Conservation (phyloP, 208 protist genomes). For the Cochliopodium minus region DNA sequence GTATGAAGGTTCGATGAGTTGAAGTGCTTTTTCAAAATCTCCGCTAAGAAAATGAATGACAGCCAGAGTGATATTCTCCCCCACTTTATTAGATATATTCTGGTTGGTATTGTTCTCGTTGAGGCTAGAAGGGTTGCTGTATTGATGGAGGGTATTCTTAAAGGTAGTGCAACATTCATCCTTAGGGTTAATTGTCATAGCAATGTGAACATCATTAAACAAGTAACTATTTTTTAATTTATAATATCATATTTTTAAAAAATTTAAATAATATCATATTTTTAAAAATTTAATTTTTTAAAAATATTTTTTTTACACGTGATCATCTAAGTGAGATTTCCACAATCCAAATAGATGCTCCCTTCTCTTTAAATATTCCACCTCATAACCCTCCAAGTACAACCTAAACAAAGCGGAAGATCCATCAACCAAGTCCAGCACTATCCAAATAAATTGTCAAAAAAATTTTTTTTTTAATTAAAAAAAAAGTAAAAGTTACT, state of each 20-base stretch:
- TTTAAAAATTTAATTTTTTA: too few relatives aligned
- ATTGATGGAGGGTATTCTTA: background rate
- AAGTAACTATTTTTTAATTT: too few relatives aligned
- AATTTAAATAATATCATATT: too few relatives aligned
- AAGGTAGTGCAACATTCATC: background rate
- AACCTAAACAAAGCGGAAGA: background rate
- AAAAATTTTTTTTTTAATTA: too few relatives aligned
- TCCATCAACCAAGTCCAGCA: background rate
- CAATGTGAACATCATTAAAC: conserved; percentile 6
- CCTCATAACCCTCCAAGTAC: background rate
- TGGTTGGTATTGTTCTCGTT: background rate
- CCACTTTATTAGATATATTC: background rate
- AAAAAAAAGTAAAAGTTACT: too few relatives aligned
- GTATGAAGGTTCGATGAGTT: background rate
- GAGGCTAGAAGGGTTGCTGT: background rate
- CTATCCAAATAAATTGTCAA: too few relatives aligned
- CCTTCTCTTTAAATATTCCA: background rate
- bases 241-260: too few relatives aligned
- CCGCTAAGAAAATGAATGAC: background rate
- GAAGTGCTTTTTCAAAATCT: background rate
- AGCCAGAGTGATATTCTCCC: background rate
- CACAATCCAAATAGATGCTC: background rate
- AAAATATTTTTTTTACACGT: too few relatives aligned
- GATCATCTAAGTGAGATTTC: background rate
- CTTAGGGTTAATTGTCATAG: background rate